These are phyloP conservation scores for Calonectria ilicicola DNA, from an alignment of 2,329 filamentous ascomycete genomes.

Conservation along the genomic window DNA sequence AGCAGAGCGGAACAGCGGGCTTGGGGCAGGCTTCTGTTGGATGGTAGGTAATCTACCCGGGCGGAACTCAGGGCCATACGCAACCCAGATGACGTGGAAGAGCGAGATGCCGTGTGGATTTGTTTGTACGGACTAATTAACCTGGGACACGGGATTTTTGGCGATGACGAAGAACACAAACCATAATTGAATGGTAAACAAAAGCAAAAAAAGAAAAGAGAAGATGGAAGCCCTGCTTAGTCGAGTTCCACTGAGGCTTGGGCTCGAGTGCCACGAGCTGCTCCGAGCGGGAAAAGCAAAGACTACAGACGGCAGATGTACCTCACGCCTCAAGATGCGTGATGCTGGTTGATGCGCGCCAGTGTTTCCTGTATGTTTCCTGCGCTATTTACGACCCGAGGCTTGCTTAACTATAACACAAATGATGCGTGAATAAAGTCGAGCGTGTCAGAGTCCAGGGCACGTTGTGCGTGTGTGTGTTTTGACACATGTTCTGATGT, in stretches of 20 bases:
- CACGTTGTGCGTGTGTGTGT: not conserved
- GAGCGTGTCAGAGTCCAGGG: not conserved
- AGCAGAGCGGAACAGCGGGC: not conserved
- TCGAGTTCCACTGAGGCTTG: conserved; percentile 10
- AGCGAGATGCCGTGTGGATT: conserved; percentile 10
- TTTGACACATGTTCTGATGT: not conserved
- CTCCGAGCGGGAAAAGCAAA: conserved; percentile 24
- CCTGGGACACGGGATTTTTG: conserved; percentile 14
- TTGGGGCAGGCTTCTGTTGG: not conserved
- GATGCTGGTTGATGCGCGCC: conserved; percentile 23
- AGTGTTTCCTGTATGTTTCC: conserved; percentile 36
- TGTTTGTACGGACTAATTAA: conserved; percentile 24
- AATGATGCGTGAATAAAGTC: not conserved
- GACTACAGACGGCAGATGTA: conserved; percentile 18
- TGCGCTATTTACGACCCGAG: conserved; percentile 28
- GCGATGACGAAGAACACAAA: conserved; percentile 6
- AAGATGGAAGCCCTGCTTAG: not conserved
- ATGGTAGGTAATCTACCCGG: conserved; percentile 8
- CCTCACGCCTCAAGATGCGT: conserved; percentile 9
- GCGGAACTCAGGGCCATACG: conserved; percentile 11
- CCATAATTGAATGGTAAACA: not conserved
- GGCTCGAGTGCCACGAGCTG: conserved; percentile 9
- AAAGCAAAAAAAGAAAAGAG: conserved; percentile 2
- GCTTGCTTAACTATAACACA: not conserved
- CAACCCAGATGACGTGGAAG: conserved; percentile 21